Percentiles rank a stretch among this genome's conserved stretches.
phyloP scores from a whole-genome alignment of 2,329 filamentous ascomycete genomes.

The Lasiodiplodia gonubiensis region DNA sequence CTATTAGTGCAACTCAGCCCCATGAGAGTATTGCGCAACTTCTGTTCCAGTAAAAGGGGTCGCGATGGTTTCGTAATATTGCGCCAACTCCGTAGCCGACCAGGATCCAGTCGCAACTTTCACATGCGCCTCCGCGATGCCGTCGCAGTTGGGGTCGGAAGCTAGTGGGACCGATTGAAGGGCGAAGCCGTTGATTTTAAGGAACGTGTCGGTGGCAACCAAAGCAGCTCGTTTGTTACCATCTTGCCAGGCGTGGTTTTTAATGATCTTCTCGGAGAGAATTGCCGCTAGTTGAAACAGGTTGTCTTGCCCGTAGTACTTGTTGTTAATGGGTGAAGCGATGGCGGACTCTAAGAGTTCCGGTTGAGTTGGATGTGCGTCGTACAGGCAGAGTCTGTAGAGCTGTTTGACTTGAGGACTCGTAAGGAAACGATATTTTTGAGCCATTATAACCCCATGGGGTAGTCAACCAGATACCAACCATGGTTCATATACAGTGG shows the following conservation, averaged over 20 bases:
- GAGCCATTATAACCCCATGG: no score
- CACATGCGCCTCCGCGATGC: neutral
- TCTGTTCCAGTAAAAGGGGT: neutral
- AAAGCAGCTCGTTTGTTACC: slow-evolving; percentile 42
- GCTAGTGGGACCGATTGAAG: neutral
- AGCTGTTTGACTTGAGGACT: no score
- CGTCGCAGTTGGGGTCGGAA: neutral
- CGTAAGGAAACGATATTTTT: no score
- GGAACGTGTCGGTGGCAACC: slow-evolving; percentile 40
- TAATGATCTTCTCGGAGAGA: slow-evolving; percentile 40
- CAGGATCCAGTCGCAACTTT: neutral
- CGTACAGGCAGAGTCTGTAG: no score
- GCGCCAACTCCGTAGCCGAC: neutral
- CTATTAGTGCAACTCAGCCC: neutral
- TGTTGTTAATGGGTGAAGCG: slow-evolving; percentile 37
- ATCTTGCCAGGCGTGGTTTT: slow-evolving; percentile 40
- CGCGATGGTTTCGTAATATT: slow-evolving; percentile 3
- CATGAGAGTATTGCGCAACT: neutral
- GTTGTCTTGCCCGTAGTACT: slow-evolving; percentile 35
- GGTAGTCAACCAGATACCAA: no score
- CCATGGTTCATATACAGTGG: no score
- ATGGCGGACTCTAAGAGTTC: slow-evolving; percentile 37
- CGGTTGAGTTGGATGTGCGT: slow-evolving; percentile 35
- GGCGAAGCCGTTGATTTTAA: slow-evolving; percentile 37
- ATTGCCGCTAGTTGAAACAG: slow-evolving; percentile 38